Base-by-base conservation (phyloP, 2,329 filamentous ascomycete species). In the Pseudophaeomoniella oleicola region DNA sequence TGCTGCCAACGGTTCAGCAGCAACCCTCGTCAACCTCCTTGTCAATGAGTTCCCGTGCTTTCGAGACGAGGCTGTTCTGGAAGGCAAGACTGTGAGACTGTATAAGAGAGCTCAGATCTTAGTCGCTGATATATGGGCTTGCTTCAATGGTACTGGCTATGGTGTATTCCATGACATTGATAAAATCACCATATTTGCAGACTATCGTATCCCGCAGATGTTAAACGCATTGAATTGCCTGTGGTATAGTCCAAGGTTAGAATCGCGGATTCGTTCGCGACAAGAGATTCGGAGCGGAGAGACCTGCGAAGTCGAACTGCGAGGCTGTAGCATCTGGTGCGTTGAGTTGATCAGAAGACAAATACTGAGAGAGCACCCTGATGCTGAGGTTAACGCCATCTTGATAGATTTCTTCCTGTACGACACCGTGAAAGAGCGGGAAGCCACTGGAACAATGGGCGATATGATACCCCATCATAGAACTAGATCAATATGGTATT, bases 361-460 rank as follows among this genome's bases (percentile, higher is more conserved):
- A 54, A 96, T 98, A 35, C 51, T 78, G 39, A 71, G 67, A 32
- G 58, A 73, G 11, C 75, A 94, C 49, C 82, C 86, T 1, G 41
- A 41, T 22, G 39, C 37, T 31, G 60, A 63, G 12, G 57, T 80
- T 43, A 98, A 98, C 54, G 87, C 90, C 16, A 84, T 96, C 29
- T 58, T 98, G 48, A 90, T 98, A 44, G 90, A 98, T 58, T 98
- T 96, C 60, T 94, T 94, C 57, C 64, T 98, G 38, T 98, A 98
- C 54, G 90, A 98, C 60, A 76, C 81, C 13, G 86, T 90, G 62
- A 98, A 96, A 57, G 80, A 85, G 65, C 75, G 37, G 56, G 47
- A 53, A 42, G 63, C 62, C 42, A 53, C 53, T 19, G 31, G 40
- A 67, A 38, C 9, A 14, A 41, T 37, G 46, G 16, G 55, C 51